phyloP scores from a whole-genome alignment of 148 eudicot species.

The Nepenthes gracilis region DNA sequence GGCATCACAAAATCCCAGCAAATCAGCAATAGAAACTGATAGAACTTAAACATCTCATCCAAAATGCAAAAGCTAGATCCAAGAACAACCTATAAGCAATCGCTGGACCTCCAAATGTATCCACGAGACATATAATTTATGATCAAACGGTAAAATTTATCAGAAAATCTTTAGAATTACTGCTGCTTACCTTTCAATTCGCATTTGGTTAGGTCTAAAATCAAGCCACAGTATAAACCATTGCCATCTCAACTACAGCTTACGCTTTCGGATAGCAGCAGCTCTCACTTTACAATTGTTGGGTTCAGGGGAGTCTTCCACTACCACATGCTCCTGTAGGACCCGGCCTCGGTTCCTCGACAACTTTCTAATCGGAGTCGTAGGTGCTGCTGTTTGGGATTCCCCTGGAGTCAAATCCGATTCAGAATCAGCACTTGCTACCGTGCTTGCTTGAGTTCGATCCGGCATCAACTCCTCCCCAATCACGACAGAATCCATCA shows the following conservation, averaged over 20 bases:
- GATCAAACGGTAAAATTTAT: too few species aligned
- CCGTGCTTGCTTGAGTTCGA: conserved; percentile 20
- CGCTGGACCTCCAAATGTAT: too few species aligned
- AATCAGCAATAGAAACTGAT: too few species aligned
- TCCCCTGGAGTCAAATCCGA: conserved; percentile 14
- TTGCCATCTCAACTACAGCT: conserved; percentile 5
- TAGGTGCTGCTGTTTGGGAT: conserved; percentile 21
- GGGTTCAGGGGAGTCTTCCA: conserved; percentile 60
- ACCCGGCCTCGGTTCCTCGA: conserved; percentile 80
- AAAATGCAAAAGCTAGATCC: too few species aligned
- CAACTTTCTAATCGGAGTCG: conserved; percentile 63
- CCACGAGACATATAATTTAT: too few species aligned
- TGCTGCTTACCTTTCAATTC: too few species aligned
- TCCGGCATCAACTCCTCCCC: conserved; percentile 94
- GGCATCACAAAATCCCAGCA: too few species aligned
- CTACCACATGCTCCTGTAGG: conserved; percentile 57
- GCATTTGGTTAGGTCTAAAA: too few species aligned
- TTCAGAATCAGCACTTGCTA: conserved; percentile 6
- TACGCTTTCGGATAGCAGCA: conserved; percentile 46
- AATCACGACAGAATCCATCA: conserved; percentile 46
- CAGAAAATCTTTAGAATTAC: too few species aligned
- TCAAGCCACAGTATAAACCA: too few species aligned
- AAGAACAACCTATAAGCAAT: too few species aligned
- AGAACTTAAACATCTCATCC: too few species aligned
- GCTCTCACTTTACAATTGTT: conserved; percentile 25